Conservation (phyloP, 73 alveolate genomes). For the Stentor roeselii region DNA sequence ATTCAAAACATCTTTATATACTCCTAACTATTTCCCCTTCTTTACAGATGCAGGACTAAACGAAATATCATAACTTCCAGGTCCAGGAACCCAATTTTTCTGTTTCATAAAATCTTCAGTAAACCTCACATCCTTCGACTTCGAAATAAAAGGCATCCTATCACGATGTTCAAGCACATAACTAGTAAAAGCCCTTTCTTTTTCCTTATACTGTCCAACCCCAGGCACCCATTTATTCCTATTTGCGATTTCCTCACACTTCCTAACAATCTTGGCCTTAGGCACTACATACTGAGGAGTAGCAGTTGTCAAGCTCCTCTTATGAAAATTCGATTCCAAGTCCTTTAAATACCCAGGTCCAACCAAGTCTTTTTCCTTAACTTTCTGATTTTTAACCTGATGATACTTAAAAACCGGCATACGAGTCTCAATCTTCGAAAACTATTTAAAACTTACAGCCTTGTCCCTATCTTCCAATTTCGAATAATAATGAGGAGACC, state of each 20-base stretch:
- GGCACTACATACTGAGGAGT: background rate
- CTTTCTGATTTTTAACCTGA: background rate
- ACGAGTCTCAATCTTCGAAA: background rate
- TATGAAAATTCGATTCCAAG: background rate
- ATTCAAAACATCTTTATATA: no score
- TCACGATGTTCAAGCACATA: background rate
- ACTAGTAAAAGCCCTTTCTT: slow-evolving; percentile 14
- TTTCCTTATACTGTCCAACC: background rate
- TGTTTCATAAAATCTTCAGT: background rate
- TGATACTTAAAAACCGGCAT: slow-evolving; percentile 17
- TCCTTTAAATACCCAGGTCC: slow-evolving; percentile 27
- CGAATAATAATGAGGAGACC: background rate
- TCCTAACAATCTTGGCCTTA: background rate
- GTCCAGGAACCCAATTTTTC: slow-evolving; percentile 18
- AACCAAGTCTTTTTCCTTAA: background rate
- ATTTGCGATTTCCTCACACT: background rate
- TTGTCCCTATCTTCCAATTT: slow-evolving; percentile 23
- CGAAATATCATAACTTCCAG: slow-evolving; percentile 16
- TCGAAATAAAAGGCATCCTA: slow-evolving; percentile 5
- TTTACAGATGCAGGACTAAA: background rate
- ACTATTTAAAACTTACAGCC: background rate
- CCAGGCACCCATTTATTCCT: slow-evolving; percentile 17
- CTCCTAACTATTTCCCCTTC: background rate
- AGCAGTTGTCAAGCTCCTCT: background rate
- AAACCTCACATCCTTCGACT: background rate